Percentiles rank a stretch among this genome's conserved stretches.
These are phyloP conservation scores for Termitomyces sp. DNA, from an alignment of 768 basidiomycete genomes.

Conservation along the genomic window DNA sequence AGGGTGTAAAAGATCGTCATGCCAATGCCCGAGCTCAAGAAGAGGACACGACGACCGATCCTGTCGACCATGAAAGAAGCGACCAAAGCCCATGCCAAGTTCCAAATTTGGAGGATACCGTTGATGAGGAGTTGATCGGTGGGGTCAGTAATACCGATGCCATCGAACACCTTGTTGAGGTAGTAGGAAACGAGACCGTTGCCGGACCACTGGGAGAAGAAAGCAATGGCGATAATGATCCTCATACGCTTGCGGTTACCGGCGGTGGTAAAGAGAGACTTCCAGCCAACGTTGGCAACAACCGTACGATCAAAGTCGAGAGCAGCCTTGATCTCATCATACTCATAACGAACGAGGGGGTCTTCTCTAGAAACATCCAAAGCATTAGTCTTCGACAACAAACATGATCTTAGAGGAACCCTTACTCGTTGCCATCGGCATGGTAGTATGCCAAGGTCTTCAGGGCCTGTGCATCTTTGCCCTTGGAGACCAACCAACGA, in stretches of 20 bases:
- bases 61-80: conserved; percentile 62
- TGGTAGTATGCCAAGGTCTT: conserved; percentile 78
- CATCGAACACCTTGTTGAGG: conserved; percentile 65
- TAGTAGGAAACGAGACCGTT: conserved; percentile 85
- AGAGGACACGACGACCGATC: conserved; percentile 66
- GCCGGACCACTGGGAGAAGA: conserved; percentile 86
- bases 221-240: conserved; percentile 72
- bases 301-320: conserved; percentile 63
- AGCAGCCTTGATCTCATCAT: conserved; percentile 75
- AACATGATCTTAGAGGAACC: not conserved
- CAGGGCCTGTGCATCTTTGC: conserved; percentile 64
- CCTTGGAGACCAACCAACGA: conserved; percentile 76
- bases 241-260: conserved; percentile 76
- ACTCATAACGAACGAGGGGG: conserved; percentile 69
- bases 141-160: conserved; percentile 59
- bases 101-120: conserved; percentile 82
- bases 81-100: conserved; percentile 54
- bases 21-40: conserved; percentile 51
- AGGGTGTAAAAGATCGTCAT: conserved; percentile 66
- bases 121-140: conserved; percentile 76
- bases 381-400: not conserved
- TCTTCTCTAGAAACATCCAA: conserved; percentile 36
- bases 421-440: conserved; percentile 63
- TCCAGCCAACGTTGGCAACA: conserved; percentile 60
- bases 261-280: conserved; percentile 54